Conservation (phyloP, 225 moss, liverwort and hornwort species). For the Bryoerythrophyllum caledonicum region DNA sequence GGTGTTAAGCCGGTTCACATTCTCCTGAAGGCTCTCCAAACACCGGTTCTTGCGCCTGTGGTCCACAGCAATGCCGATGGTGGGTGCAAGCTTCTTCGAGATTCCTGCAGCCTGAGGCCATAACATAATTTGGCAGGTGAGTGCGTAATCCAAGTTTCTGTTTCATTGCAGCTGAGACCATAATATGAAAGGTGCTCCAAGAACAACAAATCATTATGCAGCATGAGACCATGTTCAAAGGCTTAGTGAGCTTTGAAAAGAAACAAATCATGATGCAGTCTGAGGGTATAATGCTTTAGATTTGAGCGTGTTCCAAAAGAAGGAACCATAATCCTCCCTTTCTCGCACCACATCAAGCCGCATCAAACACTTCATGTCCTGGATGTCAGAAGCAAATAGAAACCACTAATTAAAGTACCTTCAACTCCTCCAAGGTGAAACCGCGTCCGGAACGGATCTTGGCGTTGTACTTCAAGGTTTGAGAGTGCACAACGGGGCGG, state of each 20-base stretch:
- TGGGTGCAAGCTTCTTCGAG: constrained; percentile 62
- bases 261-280: constrained; percentile 19
- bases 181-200: too few relatives aligned
- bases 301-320: neutral
- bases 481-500: constrained; percentile 68
- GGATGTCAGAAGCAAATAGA: neutral
- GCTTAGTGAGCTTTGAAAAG: too few relatives aligned
- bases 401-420: constrained; percentile 34
- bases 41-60: constrained; percentile 71
- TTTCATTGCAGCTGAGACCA: too few relatives aligned
- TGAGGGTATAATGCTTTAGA: neutral
- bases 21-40: constrained; percentile 69
- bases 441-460: constrained; percentile 73
- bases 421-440: constrained; percentile 75
- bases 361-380: neutral
- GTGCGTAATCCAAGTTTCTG: neutral
- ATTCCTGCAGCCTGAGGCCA: constrained; percentile 50
- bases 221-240: too few relatives aligned
- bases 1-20: constrained; percentile 60
- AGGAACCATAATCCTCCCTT: neutral
- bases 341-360: neutral
- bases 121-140: neutral
- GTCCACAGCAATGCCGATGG: constrained; percentile 72
- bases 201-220: too few relatives aligned
- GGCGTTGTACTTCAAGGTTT: constrained; percentile 65